These are phyloP conservation scores for Pichia cabralensis DNA, from an alignment of 805 yeast species.

Conservation along the genomic window DNA sequence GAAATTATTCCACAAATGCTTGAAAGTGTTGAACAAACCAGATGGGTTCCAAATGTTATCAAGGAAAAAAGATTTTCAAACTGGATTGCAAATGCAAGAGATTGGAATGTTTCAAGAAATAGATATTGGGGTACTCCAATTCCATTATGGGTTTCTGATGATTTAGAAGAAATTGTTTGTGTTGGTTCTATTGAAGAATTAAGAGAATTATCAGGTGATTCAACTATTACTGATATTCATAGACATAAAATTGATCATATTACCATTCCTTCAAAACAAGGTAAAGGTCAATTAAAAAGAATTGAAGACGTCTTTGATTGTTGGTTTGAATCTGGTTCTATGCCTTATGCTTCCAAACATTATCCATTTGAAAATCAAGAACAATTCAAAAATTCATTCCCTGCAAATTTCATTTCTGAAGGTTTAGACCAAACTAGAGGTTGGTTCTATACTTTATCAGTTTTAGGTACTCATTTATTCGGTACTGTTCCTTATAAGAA, in stretches of 20 bases:
- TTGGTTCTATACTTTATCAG: conserved; percentile 97
- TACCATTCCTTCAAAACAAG: conserved; percentile 85
- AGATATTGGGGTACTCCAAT: conserved; percentile 99
- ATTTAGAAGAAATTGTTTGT: conserved; percentile 85
- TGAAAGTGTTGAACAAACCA: conserved; percentile 71
- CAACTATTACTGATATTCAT: conserved; percentile 80
- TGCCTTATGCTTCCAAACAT: conserved; percentile 97
- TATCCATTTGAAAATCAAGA: conserved; percentile 84
- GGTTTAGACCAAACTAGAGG: conserved; percentile 99
- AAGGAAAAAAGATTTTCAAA: conserved; percentile 94
- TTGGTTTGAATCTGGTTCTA: conserved; percentile 99
- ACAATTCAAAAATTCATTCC: conserved; percentile 64
- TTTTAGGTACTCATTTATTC: conserved; percentile 90
- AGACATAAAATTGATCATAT: conserved; percentile 87
- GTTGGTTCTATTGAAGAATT: conserved; percentile 86
- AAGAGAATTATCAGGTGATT: conserved; percentile 71
- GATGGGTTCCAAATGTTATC: conserved; percentile 89
- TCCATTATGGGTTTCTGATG: conserved; percentile 96
- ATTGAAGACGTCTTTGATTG: conserved; percentile 98
- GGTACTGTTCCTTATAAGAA: conserved; percentile 89
- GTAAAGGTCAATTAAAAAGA: conserved; percentile 82
- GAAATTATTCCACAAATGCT: conserved; percentile 86
- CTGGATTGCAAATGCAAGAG: conserved; percentile 98
- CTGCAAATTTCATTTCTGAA: conserved; percentile 96
- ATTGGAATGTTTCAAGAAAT: conserved; percentile 97